A percentile compares a stretch with the other conserved stretches of the same genome.
These are phyloP conservation scores for Fusarium sp. DNA, from an alignment of 2,329 filamentous ascomycete species.

Conservation along the genomic window DNA sequence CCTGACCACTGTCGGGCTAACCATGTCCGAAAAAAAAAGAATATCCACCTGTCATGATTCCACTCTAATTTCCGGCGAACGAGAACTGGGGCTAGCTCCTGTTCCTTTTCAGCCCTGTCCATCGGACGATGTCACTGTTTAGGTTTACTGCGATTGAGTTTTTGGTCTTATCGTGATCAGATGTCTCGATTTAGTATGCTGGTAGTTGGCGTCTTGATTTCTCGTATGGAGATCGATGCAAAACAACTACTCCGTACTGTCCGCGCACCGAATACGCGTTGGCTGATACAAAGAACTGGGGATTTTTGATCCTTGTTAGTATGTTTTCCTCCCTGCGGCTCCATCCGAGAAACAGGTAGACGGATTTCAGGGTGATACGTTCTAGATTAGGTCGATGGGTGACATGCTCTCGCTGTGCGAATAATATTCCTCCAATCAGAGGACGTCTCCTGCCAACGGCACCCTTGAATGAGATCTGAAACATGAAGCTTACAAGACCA, in stretches of 20 bases:
- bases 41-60: constrained; percentile 1
- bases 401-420: background rate
- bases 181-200: background rate
- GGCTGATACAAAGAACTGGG: background rate
- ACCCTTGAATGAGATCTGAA: constrained; percentile 22
- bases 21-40: background rate
- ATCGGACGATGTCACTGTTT: background rate
- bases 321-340: background rate
- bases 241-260: background rate
- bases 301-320: background rate
- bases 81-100: background rate
- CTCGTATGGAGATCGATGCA: background rate
- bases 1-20: background rate
- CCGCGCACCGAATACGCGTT: background rate
- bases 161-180: background rate
- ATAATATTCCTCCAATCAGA: constrained; percentile 26
- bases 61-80: constrained; percentile 24
- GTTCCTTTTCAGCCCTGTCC: constrained; percentile 6
- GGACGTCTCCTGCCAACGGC: no score
- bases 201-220: background rate
- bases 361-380: background rate
- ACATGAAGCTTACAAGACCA: background rate
- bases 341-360: background rate
- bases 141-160: background rate
- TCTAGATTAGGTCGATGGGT: background rate